Base-by-base conservation (phyloP, 169 alveolate species). In the Cryptosporidium xiaoi region DNA sequence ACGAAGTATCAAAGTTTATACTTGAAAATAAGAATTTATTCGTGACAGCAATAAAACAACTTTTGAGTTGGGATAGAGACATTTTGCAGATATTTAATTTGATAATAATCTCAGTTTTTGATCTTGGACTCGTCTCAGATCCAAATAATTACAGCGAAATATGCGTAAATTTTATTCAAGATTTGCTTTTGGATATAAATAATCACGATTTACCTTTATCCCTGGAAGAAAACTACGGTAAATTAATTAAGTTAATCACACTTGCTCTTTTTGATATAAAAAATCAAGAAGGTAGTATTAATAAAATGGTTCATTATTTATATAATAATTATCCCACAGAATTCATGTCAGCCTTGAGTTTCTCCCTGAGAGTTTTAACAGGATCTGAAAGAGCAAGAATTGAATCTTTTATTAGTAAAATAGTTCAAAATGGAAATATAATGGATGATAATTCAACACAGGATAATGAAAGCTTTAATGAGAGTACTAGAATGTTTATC, bases 21-120 rank as follows among this genome's bases (percentile, higher is more conserved):
- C 33, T 77, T 2, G 51, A 60, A 6, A 18, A 77, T 60, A 40
- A 33, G 7, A 8, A 5, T 8, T 4, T 2, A 7, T 77, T 77
- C 36, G 40, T 60, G 5, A 18, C 40, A 18, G 58, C 77, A 4
- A 56, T 77, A 34, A 46, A 56, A 44, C 71, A 44, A 18, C 40
- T 77, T 33, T 40, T 60, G 8, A 60, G 44, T 16, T 77, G 87
- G 87, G 64, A 77, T 15, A 40, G 87, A 36, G 64, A 77, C 2
- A 46, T 77, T 60, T 48, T 77, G 15, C 71, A 77, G 29, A 18
- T 62, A 20, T 36, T 62, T 20, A 27, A 44, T 40, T 27, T 77
- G 27, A 77, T 77, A 55, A 60, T 66, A 8, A 77, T 36, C 16
- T 77, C 87, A 2, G 44, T 77, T 10, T 15, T 77, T 13, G 40